Conservation (phyloP, 352 stramenopile genomes). For the Ophiocytium majus region DNA sequence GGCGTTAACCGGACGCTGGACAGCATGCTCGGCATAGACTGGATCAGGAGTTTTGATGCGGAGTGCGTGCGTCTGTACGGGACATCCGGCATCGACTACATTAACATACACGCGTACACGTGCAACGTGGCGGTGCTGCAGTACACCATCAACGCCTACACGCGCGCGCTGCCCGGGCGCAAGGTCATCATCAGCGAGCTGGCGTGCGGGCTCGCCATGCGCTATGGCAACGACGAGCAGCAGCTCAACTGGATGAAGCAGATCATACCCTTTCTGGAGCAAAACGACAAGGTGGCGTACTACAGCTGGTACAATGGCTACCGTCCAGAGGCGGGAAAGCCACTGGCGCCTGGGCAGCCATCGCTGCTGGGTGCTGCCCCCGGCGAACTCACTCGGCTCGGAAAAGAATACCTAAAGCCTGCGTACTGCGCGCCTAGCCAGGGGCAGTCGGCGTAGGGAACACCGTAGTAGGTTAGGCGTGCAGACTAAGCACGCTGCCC, state of each 20-base stretch:
- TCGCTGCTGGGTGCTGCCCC: neutral
- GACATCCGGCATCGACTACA: neutral
- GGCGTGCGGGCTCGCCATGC: neutral
- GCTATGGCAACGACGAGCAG: neutral
- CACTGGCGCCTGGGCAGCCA: too few species aligned
- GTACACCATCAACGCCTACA: neutral
- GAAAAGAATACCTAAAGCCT: neutral
- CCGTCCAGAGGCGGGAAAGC: neutral
- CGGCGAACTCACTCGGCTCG: neutral
- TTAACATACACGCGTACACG: neutral
- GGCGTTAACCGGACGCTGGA: neutral
- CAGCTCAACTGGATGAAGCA: neutral
- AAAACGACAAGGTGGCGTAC: neutral
- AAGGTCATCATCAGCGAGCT: neutral
- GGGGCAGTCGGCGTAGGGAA: too few species aligned
- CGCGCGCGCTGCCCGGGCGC: neutral
- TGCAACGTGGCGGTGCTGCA: neutral
- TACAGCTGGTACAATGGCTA: neutral
- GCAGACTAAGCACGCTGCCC: too few species aligned
- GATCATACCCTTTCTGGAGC: neutral
- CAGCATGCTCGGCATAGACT: neutral
- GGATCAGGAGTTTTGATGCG: neutral
- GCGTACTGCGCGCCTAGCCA: too few species aligned
- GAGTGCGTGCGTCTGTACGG: neutral
- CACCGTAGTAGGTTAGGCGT: too few species aligned